A percentile compares a stretch with the other conserved stretches of the same genome.
Evolutionary conservation across 192 early-diverging fungal genomes (phyloP).

Genomic region (Cladochytrium replicatum): DNA sequence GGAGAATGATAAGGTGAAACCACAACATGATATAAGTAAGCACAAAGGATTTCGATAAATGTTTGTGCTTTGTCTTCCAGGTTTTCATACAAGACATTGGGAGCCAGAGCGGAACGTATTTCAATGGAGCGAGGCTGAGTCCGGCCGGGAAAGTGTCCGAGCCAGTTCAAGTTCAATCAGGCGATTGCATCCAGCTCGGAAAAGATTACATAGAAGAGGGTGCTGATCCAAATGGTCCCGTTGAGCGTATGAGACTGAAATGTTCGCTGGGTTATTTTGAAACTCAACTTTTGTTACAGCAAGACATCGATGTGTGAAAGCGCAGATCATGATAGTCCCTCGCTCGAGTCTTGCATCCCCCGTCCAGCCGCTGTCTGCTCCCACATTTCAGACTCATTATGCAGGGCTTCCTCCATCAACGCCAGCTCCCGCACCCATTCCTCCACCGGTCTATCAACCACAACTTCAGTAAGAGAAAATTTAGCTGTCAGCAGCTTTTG

Average conservation of each 20-base stretch:
- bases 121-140: slow-evolving; percentile 32
- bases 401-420: no score
- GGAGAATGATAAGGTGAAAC: slow-evolving; percentile 15
- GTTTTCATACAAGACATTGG: slow-evolving; percentile 33
- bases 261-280: slow-evolving; percentile 1
- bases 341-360: slow-evolving; percentile 3
- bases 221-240: slow-evolving; percentile 3
- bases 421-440: not conserved
- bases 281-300: not conserved
- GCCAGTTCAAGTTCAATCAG: slow-evolving; percentile 15
- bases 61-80: slow-evolving; percentile 3
- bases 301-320: slow-evolving; percentile 21
- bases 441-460: not conserved
- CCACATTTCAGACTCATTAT: slow-evolving; percentile 7
- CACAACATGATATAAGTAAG: not conserved
- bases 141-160: slow-evolving; percentile 15
- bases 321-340: slow-evolving; percentile 23
- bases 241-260: slow-evolving; percentile 10
- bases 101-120: slow-evolving; percentile 32
- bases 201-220: slow-evolving; percentile 31
- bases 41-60: not conserved
- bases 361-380: not conserved
- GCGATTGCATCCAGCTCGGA: slow-evolving; percentile 36
- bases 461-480: not conserved
- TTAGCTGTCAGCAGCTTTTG: not conserved